Evolutionary conservation across 179 eudicot species (phyloP), one percentile per base, ranked within the genome.

Genomic region (Amaranthus tricolor): DNA sequence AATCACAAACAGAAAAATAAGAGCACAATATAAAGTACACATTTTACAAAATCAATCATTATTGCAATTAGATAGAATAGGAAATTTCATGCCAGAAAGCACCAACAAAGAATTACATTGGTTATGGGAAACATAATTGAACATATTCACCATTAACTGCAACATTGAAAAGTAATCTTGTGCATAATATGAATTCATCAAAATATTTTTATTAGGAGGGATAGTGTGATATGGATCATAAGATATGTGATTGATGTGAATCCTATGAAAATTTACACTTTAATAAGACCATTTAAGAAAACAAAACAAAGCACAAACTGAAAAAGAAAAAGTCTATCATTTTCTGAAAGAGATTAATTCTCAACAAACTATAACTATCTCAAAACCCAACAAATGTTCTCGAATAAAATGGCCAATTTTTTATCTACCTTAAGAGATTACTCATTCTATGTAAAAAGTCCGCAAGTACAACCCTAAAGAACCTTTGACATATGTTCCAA

Each of bases 391-490:
- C 16, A 55, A 45, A 13, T 71, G 43, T n/a, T 70, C 43, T 66
- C 64, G 57, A n/a, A 45, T 13, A 48, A 14, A 59, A 7, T 17
- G 21, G 7, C 20, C 7, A n/a, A 17, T 45, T 48, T 45, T 45
- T 47, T 4, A 59, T 8, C 43, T 57, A n/a, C 12, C 45, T 10
- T n/a, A 48, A 20, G 74, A 11, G 16, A 14, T 59, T 67, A 5
- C 24, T 45, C 53, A 56, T 45, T 45, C 73, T 71, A 40, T 15
- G 3, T 40, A 71, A 40, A 44, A 1, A 6, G 21, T 2, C 13
- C 6, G 45, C 21, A 5, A 13, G 31, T 71, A 48, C 72, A 72
- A 43, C 52, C 64, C 45, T 24, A 62, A 77, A 15, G 24, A 68
- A 16, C 17, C 50, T 13, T 55, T 17, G 13, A 5, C 45, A n/a